Evolutionary conservation across 371 early-diverging fungal species (phyloP), one percentile per base, ranked within the genome.

Genomic region (Rhizopus arrhizus): DNA sequence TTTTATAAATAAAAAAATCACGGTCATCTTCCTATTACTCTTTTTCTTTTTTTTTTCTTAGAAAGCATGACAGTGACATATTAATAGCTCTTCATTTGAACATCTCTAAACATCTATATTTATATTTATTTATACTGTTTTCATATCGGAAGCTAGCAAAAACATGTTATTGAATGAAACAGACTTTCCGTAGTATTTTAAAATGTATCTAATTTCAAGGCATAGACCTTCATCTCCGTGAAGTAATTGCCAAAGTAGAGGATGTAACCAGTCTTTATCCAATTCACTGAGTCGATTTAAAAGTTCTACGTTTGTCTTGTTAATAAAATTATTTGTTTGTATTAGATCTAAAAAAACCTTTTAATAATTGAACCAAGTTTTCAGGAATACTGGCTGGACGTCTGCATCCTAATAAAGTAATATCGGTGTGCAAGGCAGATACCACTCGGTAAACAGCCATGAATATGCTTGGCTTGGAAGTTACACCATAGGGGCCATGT

Each of bases 401-500:
- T 43, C 8, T n/a, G 12, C 13, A 41, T 60, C 43, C 43, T 53
- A 57, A n/a, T 15, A 11, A 5, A 41, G 22, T 9, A 53, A 52
- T 13, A 42, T 65, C 55, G n/a, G 62, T 36, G 35, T 68, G 64
- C 33, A 65, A 42, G 28, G 46, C 58, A 5, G 65, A 32, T 3
- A 74, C 40, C 3, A 59, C 49, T 34, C 68, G 56, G 51, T 80
- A 80, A 8, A 66, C 58, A 31, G 68, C 62, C 31, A 70, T 54
- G 48, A 80, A 80, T n/a, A 77, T 56, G 32, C 50, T 49, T 9
- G 58, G 60, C 32, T 56, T 56, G 1, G 75, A 72, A 4, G 74
- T 69, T 5, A 80, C 49, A 56, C 81, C 81, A 61, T 59, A 75
- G 45, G 81, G 81, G 2, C 81, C 81, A 43, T 68, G 51, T 28